These are phyloP conservation scores for Medicago arabica DNA, from an alignment of 306 rosid species.

Conservation along the genomic window DNA sequence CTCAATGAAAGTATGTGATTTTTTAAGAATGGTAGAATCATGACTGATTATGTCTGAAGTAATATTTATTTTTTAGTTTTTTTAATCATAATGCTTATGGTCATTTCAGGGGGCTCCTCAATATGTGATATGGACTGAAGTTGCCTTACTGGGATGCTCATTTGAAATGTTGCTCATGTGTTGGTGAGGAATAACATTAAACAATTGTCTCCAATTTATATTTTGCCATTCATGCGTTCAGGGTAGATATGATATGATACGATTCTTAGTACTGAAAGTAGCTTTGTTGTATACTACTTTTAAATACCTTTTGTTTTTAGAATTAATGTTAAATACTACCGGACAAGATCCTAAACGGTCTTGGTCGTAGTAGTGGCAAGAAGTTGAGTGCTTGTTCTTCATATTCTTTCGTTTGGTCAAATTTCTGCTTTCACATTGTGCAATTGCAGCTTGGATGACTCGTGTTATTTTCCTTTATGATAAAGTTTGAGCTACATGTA, in stretches of 20 bases:
- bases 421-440: neutral
- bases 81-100: slow-evolving; percentile 15
- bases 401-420: slow-evolving; percentile 38
- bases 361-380: slow-evolving; percentile 47
- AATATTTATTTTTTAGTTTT: neutral
- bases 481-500: neutral
- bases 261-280: slow-evolving; percentile 46
- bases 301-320: slow-evolving; percentile 22
- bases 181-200: slow-evolving; percentile 38
- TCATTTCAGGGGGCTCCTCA: slow-evolving; percentile 45
- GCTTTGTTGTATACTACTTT: slow-evolving; percentile 56
- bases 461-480: neutral
- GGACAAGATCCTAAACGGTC: slow-evolving; percentile 39
- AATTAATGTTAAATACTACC: slow-evolving; percentile 35
- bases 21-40: slow-evolving; percentile 17
- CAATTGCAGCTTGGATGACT: slow-evolving; percentile 22
- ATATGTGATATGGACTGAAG: slow-evolving; percentile 44
- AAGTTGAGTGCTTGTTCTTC: slow-evolving; percentile 42
- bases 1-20: neutral
- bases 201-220: slow-evolving; percentile 22
- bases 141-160: slow-evolving; percentile 16
- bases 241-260: slow-evolving; percentile 41
- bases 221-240: slow-evolving; percentile 39
- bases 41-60: neutral
- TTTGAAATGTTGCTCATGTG: slow-evolving; percentile 27